Evolutionary conservation across 2,329 filamentous ascomycete species (phyloP), one percentile per base, ranked within the genome.

Genomic region (Fusarium pseudonygamai): DNA sequence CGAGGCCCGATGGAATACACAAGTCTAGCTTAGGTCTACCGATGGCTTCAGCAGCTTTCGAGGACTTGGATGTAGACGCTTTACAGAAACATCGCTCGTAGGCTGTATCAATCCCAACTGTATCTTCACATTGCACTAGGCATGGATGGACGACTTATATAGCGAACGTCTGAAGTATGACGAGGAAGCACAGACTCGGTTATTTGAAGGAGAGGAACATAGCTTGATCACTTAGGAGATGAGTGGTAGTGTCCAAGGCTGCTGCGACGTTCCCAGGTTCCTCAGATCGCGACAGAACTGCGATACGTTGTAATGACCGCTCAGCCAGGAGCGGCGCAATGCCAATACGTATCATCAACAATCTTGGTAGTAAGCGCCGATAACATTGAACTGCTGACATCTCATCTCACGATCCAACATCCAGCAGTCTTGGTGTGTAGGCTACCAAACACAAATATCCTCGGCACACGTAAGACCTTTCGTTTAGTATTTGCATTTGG

Each of bases 1-100:
- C 3, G 3, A 50, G 47, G 6, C 6, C 12, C 22, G 8, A 6
- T 5, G 30, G 11, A 24, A 50, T 12, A 32, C 5, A 32, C 11
- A 14, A n/a, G 3, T 1, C 28, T 6, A 20, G 11, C 14, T 10
- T 2, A 24, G 7, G 28, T 10, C 28, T 32, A 0, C 5, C 22
- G 5, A 32, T 3, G 3, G 28, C 28, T 3, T 18, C 22, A 9
- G 5, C 7, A 34, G 30, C 30, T 24, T 32, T 20, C 47, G 14
- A 24, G 16, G 28, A 24, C 16, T 13, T 18, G 22, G 22, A 7
- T 3, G 14, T 16, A 18, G 22, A n/a, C 20, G 13, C 5, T 6
- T 22, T 3, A 7, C 0, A n/a, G 10, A 12, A n/a, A 20, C 26
- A 30, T 16, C 26, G 4, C 26, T 16, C 4, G 26, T 22, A 4